Conservation (phyloP, 2,329 filamentous ascomycete genomes). For the Ophiostoma montium region DNA sequence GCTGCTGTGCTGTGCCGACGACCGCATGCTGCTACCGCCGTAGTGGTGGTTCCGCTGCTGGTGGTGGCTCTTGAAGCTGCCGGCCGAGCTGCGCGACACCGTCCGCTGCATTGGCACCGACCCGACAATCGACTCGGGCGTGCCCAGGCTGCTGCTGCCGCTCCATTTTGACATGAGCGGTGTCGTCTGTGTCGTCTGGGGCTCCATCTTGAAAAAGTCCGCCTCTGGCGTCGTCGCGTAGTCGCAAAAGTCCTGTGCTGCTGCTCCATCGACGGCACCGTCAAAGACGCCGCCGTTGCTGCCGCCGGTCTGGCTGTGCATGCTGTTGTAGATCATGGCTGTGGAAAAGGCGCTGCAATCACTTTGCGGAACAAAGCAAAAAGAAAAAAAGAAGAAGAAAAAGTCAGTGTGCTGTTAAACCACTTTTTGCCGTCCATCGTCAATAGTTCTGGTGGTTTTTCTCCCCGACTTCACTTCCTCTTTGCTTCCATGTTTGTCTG, state of each 20-base stretch:
- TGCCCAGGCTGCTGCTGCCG: slow-evolving; percentile 20
- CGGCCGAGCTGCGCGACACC: slow-evolving; percentile 29
- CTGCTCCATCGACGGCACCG: slow-evolving; percentile 37
- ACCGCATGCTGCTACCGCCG: no score
- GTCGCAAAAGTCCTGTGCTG: slow-evolving; percentile 41
- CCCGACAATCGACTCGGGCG: slow-evolving; percentile 18
- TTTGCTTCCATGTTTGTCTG: not conserved
- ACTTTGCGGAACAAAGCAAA: slow-evolving; percentile 16
- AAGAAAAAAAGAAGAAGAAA: slow-evolving; percentile 17
- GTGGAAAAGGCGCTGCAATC: slow-evolving; percentile 22
- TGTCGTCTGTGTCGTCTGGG: slow-evolving; percentile 15
- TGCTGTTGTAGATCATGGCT: slow-evolving; percentile 36
- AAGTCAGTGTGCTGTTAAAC: slow-evolving; percentile 42
- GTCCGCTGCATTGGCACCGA: slow-evolving; percentile 30
- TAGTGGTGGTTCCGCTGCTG: no score
- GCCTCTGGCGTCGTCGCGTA: slow-evolving; percentile 31
- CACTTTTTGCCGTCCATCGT: slow-evolving; percentile 21
- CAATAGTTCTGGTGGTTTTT: no score
- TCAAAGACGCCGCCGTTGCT: slow-evolving; percentile 41
- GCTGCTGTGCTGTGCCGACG: no score
- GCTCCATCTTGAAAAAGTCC: slow-evolving; percentile 37
- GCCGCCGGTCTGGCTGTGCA: slow-evolving; percentile 23
- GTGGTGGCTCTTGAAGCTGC: slow-evolving; percentile 20
- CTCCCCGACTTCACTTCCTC: no score
- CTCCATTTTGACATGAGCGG: slow-evolving; percentile 27